Base-by-base conservation (phyloP, 805 yeast species). In the Cyberlindnera petersonii region DNA sequence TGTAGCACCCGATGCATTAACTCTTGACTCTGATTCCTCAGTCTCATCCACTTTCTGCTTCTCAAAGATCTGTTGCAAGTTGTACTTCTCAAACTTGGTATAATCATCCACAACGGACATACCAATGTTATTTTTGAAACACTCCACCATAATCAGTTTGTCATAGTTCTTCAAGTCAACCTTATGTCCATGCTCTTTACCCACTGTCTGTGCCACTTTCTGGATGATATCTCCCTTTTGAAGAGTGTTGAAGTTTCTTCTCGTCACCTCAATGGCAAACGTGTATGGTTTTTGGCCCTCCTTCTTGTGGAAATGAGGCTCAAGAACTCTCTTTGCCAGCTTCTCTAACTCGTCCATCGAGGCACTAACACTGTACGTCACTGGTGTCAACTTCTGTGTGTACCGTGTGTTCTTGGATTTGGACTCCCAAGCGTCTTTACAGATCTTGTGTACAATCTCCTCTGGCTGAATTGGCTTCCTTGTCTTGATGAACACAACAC, bases 91-190 rank as follows among this genome's bases (percentile, higher is more conserved):
- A 43, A 74, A 71, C 47, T 69, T 63, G 17, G 74, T 78, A 52
- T 76, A 86, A 40, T 75, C 74, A 39, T 75, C 73, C 2, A 86
- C 87, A 6, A 88, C 91, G 48, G 93, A 71, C 75, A 86, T 79
- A 6, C 98, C 98, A 24, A 93, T 73, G 45, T 85, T 84, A 46
- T 77, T 83, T 65, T 89, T 91, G 64, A 82, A 91, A 56, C 96
- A 85, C 59, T 87, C 96, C 3, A 93, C 83, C 37, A 91, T 56
- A 33, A 93, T 75, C 50, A 93, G 65, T 55, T 81, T 79, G 44
- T 89, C 95, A 53, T 76, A 86, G 10, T 77, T 63, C 53, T 86
- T 85, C 59, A 93, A 71, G 57, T 88, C 94, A 13, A 93, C 95
- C 24, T 63, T 66, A 58, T 87, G 96, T 2, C 80, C 81, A 46